Percentiles rank a stretch among this genome's conserved stretches.
phyloP scores from a whole-genome alignment of 2,329 filamentous ascomycete genomes.

The Trichophyton rubrum region DNA sequence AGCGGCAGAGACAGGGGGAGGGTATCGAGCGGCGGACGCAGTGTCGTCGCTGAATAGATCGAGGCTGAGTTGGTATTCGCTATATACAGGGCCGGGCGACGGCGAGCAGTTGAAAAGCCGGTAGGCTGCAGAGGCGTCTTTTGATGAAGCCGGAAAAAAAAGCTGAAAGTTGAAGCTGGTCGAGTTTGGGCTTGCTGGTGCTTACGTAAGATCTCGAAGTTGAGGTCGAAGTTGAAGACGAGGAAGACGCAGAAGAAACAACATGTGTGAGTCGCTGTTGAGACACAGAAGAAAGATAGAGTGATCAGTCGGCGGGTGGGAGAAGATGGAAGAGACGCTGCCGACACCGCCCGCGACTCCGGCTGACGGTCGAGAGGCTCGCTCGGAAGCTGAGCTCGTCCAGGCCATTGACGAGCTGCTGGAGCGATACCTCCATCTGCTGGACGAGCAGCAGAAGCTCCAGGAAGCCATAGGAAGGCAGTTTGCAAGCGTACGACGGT shows the following conservation, averaged over 20 bases:
- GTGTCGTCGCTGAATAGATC: not conserved
- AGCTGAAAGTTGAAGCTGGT: not conserved
- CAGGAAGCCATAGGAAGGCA: conserved; percentile 27
- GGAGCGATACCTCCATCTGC: conserved; percentile 31
- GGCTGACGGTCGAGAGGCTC: conserved; percentile 12
- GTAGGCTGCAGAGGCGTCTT: not conserved
- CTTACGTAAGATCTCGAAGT: conserved; percentile 2
- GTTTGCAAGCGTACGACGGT: conserved; percentile 27
- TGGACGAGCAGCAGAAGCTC: conserved; percentile 32
- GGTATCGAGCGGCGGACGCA: not conserved
- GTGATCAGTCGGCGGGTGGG: too few species aligned
- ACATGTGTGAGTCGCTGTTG: not conserved
- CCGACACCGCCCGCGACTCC: conserved; percentile 13
- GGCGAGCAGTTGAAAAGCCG: not conserved
- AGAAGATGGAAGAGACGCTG: conserved; percentile 8
- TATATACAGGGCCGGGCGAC: not conserved
- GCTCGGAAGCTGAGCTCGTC: conserved; percentile 19
- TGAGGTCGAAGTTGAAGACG: not conserved
- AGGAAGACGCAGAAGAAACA: not conserved
- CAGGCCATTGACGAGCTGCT: conserved; percentile 30
- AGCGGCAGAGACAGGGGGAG: not conserved
- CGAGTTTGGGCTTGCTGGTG: not conserved
- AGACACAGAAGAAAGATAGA: not conserved
- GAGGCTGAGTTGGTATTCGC: not conserved
- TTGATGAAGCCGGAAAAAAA: too few species aligned